Evolutionary conservation across 306 rosid species (phyloP).

Genomic region (Cicer arietinum): DNA sequence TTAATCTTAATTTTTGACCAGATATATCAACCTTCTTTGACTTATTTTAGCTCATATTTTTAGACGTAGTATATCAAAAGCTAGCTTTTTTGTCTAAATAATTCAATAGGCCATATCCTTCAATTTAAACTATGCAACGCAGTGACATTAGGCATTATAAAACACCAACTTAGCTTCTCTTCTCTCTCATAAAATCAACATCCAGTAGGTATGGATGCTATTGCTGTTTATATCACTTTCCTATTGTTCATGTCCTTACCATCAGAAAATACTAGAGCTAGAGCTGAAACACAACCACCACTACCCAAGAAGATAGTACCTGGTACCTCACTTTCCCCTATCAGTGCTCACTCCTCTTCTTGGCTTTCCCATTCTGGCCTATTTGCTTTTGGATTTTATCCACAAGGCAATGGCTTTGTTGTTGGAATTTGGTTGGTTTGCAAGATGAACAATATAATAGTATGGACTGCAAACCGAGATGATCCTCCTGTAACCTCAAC

Average conservation of each 20-base stretch:
- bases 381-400: constrained; percentile 51
- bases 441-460: background rate
- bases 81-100: background rate
- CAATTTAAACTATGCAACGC: no score
- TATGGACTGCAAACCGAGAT: constrained; percentile 51
- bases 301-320: background rate
- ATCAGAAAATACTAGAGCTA: background rate
- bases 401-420: constrained; percentile 10
- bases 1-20: no score
- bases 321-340: constrained; percentile 33
- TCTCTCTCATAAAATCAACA: background rate
- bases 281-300: background rate
- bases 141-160: no score
- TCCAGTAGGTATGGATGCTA: constrained; percentile 35
- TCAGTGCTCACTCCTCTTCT: background rate
- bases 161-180: background rate
- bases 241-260: background rate
- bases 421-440: constrained; percentile 46
- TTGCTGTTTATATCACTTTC: background rate
- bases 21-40: no score
- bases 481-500: constrained; percentile 40
- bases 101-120: no score
- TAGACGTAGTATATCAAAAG: background rate
- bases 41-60: no score
- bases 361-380: constrained; percentile 42